These are phyloP conservation scores for Pichiaceae sp. DNA, from an alignment of 1,139 yeast species.

Conservation along the genomic window DNA sequence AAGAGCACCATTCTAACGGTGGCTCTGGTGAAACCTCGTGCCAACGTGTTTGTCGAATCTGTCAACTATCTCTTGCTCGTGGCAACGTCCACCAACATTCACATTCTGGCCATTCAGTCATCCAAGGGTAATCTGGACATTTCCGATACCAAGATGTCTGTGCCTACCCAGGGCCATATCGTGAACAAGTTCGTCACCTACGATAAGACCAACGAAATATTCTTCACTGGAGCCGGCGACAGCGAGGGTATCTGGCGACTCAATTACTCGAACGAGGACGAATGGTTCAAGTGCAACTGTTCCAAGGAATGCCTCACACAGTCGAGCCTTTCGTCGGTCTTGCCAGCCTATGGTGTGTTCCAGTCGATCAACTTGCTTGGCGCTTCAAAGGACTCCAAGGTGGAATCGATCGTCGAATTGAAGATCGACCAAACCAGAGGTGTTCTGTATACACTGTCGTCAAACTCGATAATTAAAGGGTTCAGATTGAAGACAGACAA, in stretches of 20 bases:
- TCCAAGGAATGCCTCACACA: constrained; percentile 74
- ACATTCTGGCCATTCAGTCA: constrained; percentile 54
- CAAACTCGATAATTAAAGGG: constrained; percentile 73
- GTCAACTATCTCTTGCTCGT: constrained; percentile 68
- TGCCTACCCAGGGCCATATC: constrained; percentile 70
- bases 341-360: constrained; percentile 32
- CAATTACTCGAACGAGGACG: constrained; percentile 75
- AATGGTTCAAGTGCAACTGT: constrained; percentile 82
- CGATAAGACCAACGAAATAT: constrained; percentile 66
- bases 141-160: constrained; percentile 76
- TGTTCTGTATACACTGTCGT: constrained; percentile 73
- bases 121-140: constrained; percentile 52
- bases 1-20: constrained; percentile 73
- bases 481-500: constrained; percentile 36
- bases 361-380: constrained; percentile 15
- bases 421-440: constrained; percentile 72
- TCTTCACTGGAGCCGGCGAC: constrained; percentile 70
- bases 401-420: constrained; percentile 57
- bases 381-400: constrained; percentile 16
- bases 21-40: constrained; percentile 68
- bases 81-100: constrained; percentile 74
- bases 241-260: constrained; percentile 84
- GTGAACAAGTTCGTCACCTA: constrained; percentile 57
- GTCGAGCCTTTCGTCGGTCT: constrained; percentile 51
- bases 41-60: constrained; percentile 69